Conservation (phyloP, 176 grass and related monocot genomes). For the Chloris gayana region DNA sequence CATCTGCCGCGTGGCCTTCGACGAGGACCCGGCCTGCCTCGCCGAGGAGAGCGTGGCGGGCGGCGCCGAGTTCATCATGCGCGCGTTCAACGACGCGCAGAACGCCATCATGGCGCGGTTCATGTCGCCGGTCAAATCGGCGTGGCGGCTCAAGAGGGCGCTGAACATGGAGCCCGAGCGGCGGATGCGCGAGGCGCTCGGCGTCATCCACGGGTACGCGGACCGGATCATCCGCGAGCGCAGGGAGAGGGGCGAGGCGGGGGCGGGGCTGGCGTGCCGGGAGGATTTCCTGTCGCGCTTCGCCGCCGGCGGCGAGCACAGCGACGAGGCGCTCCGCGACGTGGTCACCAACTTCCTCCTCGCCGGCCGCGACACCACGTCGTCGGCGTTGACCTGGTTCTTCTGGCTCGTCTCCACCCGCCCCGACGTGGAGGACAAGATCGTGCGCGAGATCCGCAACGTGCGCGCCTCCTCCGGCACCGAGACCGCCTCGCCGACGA, state of each 20-base stretch:
- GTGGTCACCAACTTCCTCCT: constrained; percentile 40
- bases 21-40: constrained; percentile 59
- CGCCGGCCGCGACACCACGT: constrained; percentile 52
- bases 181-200: not conserved
- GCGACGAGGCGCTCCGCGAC: constrained; percentile 34
- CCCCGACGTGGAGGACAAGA: constrained; percentile 40
- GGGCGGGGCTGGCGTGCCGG: not conserved
- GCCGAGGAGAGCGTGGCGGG: not conserved
- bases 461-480: not conserved
- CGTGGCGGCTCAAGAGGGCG: not conserved
- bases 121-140: not conserved
- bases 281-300: constrained; percentile 42
- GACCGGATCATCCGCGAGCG: not conserved
- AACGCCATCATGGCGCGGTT: constrained; percentile 13
- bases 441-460: constrained; percentile 31
- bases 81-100: constrained; percentile 47
- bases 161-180: not conserved
- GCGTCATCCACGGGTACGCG: not conserved
- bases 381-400: constrained; percentile 50
- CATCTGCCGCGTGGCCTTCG: constrained; percentile 66
- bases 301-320: constrained; percentile 5
- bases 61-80: constrained; percentile 54
- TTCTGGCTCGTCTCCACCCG: constrained; percentile 34
- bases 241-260: not conserved
- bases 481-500: not conserved